Evolutionary conservation across 768 basidiomycete species (phyloP).

Genomic region (Coprinopsis sp.): DNA sequence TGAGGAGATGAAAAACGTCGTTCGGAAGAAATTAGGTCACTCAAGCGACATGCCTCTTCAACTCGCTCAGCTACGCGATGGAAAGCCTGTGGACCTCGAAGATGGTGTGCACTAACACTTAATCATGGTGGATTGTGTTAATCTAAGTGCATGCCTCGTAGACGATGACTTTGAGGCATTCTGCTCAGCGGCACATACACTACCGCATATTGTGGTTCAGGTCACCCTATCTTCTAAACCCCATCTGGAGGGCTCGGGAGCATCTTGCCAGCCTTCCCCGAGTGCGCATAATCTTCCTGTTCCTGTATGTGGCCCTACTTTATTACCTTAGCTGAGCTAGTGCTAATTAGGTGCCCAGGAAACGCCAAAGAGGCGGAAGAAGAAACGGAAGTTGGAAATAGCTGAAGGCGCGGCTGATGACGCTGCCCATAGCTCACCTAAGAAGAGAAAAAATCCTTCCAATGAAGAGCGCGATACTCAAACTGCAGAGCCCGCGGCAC

Average conservation of each 20-base stretch:
- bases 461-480: no score
- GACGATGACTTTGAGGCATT: slow-evolving; percentile 83
- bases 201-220: slow-evolving; percentile 11
- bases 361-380: slow-evolving; percentile 15
- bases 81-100: slow-evolving; percentile 59
- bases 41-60: slow-evolving; percentile 28
- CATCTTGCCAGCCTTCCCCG: no score
- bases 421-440: no score
- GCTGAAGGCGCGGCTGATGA: background rate
- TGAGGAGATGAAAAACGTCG: slow-evolving; percentile 49
- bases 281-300: no score
- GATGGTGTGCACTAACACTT: slow-evolving; percentile 48
- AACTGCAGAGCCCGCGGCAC: no score
- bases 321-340: background rate
- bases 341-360: background rate
- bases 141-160: slow-evolving; percentile 22
- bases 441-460: no score
- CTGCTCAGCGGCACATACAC: slow-evolving; percentile 37
- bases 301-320: no score
- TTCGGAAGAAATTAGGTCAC: slow-evolving; percentile 59
- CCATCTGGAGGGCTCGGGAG: background rate
- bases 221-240: background rate
- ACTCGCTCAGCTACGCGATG: slow-evolving; percentile 51
- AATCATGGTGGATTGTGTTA: slow-evolving; percentile 1
- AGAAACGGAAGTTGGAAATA: slow-evolving; percentile 15